Evolutionary conservation across 106 monocot genomes (phyloP).

Genomic region (Apostasia shenzhenica): DNA sequence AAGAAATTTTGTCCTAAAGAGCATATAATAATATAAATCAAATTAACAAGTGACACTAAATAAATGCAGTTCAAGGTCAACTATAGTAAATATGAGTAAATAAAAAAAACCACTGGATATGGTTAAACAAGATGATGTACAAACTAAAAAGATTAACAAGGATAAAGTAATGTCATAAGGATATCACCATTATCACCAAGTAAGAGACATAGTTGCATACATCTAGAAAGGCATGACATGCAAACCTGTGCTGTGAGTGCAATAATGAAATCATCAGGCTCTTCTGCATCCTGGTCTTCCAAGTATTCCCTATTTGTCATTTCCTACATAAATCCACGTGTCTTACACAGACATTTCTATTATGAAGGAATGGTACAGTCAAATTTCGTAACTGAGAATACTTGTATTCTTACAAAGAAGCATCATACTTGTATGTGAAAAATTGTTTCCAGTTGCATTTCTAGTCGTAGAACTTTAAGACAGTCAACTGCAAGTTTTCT

Average conservation of each 20-base stretch:
- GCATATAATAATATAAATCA: no score
- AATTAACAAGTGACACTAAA: no score
- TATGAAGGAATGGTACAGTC: neutral
- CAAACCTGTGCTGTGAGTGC: slow-evolving; percentile 86
- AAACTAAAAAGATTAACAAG: no score
- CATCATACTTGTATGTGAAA: slow-evolving; percentile 82
- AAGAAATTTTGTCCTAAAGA: no score
- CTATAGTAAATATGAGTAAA: no score
- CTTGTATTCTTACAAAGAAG: neutral
- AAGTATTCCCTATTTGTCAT: slow-evolving; percentile 82
- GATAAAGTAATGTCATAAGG: no score
- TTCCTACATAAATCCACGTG: slow-evolving; percentile 45
- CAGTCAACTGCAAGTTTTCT: slow-evolving; percentile 87
- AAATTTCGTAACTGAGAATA: neutral
- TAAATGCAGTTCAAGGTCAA: no score
- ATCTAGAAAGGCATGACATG: neutral
- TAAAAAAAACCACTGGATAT: no score
- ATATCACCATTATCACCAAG: neutral
- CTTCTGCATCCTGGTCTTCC: slow-evolving; percentile 98
- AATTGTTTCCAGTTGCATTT: slow-evolving; percentile 96
- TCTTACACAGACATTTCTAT: slow-evolving; percentile 8
- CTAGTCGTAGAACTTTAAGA: slow-evolving; percentile 83
- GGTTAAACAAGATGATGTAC: no score
- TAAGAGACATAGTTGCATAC: neutral
- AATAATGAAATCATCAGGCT: slow-evolving; percentile 97